Evolutionary conservation across 129 eudicot genomes (phyloP), one percentile per base, ranked within the genome.

Genomic region (carrot (Daucus carota)): DNA sequence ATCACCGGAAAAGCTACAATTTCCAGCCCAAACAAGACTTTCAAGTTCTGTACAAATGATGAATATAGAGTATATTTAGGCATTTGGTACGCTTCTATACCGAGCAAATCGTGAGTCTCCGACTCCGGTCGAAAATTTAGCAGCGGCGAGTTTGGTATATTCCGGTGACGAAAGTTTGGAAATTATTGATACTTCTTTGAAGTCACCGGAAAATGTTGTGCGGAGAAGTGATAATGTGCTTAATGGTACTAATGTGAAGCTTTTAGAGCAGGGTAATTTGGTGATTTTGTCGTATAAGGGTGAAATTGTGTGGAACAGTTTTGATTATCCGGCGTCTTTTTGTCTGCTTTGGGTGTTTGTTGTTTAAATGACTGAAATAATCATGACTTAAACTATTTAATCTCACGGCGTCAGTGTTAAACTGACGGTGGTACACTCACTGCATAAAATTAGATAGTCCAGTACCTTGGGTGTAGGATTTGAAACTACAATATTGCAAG

Each of bases 1-100:
- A 74, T 92, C 44, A 65, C 85, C 47, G 93, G 87, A 8, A 92
- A 85, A 73, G 6, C 84, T 8, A 88, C 90, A 0, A 66, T 92
- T 44, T 18, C 66, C 8, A 92, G 96, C 75, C 83, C 78, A 14
- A 88, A 88, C 86, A 72, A 45, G 28, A 90, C 96, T 16, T 93
- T 93, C 73, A 42, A 28, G 72, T 93, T 93, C 81, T 62, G 71
- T 77, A 87, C 90, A 0, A 81, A 80, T 77, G 75, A 84, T 60
- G 80, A 85, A 13, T 72, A 80, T 11, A 90, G 77, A 69, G 82
- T 85, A 80, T 93, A 90, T 73, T 79, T 93, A 6, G 96, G 91
- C 57, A 88, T 93, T 75, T 85, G 92, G 91, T 93, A 90, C 82
- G 83, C 87, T 70, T 81, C 95, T 13, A 86, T 93, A 62, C 98